Evolutionary conservation across 176 grass and related monocot genomes (phyloP), one percentile per base, ranked within the genome.

Genomic region (Themeda triandra): DNA sequence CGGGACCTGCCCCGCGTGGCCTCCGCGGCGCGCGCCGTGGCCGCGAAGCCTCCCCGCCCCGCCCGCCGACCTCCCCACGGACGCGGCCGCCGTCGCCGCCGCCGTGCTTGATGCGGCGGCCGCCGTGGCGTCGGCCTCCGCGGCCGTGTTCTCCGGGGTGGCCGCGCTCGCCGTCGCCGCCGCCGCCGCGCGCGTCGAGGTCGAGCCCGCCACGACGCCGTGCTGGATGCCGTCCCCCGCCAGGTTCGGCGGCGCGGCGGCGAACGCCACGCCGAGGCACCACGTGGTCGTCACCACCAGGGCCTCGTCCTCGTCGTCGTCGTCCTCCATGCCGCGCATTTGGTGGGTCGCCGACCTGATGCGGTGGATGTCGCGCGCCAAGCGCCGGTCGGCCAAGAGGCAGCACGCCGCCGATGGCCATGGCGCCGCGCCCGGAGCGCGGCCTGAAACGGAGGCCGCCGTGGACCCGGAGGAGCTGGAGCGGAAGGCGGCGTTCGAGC

Each of bases 321-420:
- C 88, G 17, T 79, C 73, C 30, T 41, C 87, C 71, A 80, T 66
- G 78, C 75, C 91, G 42, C 87, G 73, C 66, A 85, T 94, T 12
- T 94, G 92, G 90, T 94, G 92, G 92, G 84, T 94, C 11, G 90
- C 86, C 42, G 92, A 92, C 80, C 80, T 94, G 9, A 86, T 92
- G 87, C 75, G 90, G 2, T 94, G 92, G 92, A 94, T 92, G 78
- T 82, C 82, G 23, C 80, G 92, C 19, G 90, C 92, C 9, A 91
- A 82, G 71, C 87, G 85, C 76, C 82, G 92, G 18, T 91, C 87
- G 2, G 65, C 88, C 41, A 87, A n/a, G 41, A 92, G 78, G 78
- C 87, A 87, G 39, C 39, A 90, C 49, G 32, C 69, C 49, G 75
- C 27, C 4, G 63, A 1, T 8, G 63, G 1, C 25, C 35, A 10